Percentiles rank a stretch among this genome's conserved stretches.
phyloP scores from a whole-genome alignment of 192 early-diverging fungal genomes.

The Dissophora globulifera region DNA sequence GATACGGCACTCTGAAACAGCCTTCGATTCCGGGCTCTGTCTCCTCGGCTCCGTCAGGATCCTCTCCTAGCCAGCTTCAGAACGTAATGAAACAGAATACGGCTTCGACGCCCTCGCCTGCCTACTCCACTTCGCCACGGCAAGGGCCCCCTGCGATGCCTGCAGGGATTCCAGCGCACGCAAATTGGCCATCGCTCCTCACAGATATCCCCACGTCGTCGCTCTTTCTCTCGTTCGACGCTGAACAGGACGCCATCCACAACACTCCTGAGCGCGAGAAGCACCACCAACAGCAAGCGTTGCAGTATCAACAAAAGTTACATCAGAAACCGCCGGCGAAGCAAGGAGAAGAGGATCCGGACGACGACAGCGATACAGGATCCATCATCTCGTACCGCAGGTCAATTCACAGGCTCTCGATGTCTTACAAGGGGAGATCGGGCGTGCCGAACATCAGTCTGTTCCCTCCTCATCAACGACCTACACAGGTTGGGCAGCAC shows the following conservation, averaged over 20 bases:
- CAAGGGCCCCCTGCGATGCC: conserved; percentile 1
- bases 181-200: conserved; percentile 6
- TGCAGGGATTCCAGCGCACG: conserved; percentile 1
- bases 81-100: conserved; percentile 6
- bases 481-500: conserved; percentile 9
- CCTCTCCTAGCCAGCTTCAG: neutral
- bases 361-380: conserved; percentile 47
- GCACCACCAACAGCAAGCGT: conserved; percentile 25
- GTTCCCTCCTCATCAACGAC: conserved; percentile 26
- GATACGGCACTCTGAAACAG: conserved; percentile 15
- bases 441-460: conserved; percentile 42
- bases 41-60: neutral
- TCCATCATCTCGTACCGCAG: conserved; percentile 32
- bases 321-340: conserved; percentile 33
- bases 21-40: conserved; percentile 5
- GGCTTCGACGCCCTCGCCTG: neutral
- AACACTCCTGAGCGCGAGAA: conserved; percentile 12
- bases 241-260: neutral
- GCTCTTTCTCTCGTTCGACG: conserved; percentile 30
- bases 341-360: conserved; percentile 20
- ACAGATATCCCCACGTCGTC: conserved; percentile 29
- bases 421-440: conserved; percentile 35
- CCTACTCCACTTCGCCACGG: conserved; percentile 2
- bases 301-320: conserved; percentile 33
- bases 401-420: conserved; percentile 36